Conservation (phyloP, 345 rosid genomes). For the Eucalyptus regnans region DNA sequence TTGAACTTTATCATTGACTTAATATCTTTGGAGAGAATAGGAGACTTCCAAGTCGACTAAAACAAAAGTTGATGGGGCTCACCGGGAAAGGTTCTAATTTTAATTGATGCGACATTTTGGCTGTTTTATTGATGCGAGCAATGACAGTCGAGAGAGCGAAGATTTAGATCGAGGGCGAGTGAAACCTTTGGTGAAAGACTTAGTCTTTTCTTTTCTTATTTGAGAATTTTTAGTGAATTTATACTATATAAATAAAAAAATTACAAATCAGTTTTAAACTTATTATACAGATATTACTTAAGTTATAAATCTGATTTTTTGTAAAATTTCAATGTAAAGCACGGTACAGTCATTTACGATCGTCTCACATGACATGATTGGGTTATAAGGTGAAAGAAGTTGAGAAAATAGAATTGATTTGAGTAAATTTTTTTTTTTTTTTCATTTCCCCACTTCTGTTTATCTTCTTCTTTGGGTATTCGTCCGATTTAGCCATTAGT, state of each 20-base stretch:
- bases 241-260: not conserved
- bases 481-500: not conserved
- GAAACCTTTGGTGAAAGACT: not conserved
- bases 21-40: not conserved
- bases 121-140: not conserved
- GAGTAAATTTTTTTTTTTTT: not conserved
- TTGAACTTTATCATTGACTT: not conserved
- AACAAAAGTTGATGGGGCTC: not conserved
- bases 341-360: accelerated
- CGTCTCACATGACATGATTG: accelerated
- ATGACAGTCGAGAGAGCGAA: not conserved
- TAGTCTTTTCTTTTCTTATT: not conserved
- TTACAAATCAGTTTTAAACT: too few relatives aligned
- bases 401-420: not conserved
- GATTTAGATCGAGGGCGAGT: not conserved
- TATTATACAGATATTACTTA: too few relatives aligned
- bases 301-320: not conserved
- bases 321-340: not conserved
- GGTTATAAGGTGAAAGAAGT: not conserved
- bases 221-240: not conserved
- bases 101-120: not conserved
- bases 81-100: not conserved
- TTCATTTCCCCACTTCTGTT: not conserved
- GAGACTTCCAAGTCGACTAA: not conserved
- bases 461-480: not conserved